Percentiles rank a stretch among this genome's conserved stretches.
These are phyloP conservation scores for Exserohilum rostratum DNA, from an alignment of 2,329 filamentous ascomycete species.

Conservation along the genomic window DNA sequence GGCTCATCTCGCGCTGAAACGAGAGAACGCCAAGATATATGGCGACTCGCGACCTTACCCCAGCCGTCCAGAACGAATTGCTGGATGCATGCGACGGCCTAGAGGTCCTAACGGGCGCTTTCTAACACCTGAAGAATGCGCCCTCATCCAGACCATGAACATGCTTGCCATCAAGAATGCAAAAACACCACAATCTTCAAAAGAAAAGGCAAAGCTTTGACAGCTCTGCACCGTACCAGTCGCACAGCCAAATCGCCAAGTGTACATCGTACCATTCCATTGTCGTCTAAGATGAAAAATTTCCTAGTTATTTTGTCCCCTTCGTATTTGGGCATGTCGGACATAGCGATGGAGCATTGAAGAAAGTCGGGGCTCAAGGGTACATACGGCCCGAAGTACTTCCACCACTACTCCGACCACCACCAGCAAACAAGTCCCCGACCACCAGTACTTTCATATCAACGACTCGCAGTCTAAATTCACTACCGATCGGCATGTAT, in stretches of 20 bases:
- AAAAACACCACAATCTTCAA: background rate
- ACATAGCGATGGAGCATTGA: no score
- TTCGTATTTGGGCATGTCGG: no score
- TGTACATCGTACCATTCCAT: background rate
- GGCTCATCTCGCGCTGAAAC: background rate
- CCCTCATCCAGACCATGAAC: background rate
- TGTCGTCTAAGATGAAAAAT: no score
- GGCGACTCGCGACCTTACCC: background rate
- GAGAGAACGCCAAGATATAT: background rate
- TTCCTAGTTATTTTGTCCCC: no score
- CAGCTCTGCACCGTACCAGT: background rate
- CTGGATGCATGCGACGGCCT: background rate
- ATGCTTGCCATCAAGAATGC: background rate
- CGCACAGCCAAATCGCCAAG: background rate
- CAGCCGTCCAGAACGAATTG: background rate
- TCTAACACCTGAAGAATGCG: slow-evolving; percentile 4
- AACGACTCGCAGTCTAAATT: no score
- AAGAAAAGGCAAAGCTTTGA: slow-evolving; percentile 7
- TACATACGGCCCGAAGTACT: no score
- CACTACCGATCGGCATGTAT: no score
- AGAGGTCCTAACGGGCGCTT: slow-evolving; percentile 3
- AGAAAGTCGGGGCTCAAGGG: no score
- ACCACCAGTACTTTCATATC: no score
- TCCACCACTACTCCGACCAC: no score
- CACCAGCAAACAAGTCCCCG: no score